Base-by-base conservation (phyloP, 257 asterid genomes). In the Sherardia arvensis region DNA sequence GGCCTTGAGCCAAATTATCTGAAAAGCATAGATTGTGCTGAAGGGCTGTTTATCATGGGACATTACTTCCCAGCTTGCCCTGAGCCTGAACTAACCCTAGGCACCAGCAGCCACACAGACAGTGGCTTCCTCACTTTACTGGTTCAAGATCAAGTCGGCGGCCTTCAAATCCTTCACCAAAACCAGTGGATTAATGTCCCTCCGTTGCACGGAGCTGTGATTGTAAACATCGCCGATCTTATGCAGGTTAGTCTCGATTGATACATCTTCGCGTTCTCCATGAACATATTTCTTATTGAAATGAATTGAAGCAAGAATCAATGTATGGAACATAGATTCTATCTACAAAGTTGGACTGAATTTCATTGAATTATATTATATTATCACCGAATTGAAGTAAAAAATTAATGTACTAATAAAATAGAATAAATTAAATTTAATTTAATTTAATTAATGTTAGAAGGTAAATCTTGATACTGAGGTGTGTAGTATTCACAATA, bases 21-120 rank as follows among this genome's bases (percentile, higher is more conserved):
- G 5, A 38, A 32, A 8, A 61, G 66, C 21, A 60, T 80, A 70
- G 74, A 58, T 4, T 80, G 84, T 8, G 70, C 55, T 0, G 74
- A 77, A 51, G 76, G 83, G 12, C 73, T 61, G 3, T 43, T 33
- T 6, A 10, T 67, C 0, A 1, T 67, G 2, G 64, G 80, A 30
- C 81, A 81, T 29, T 81, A 84, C 49, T 76, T 70, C 23, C 90
- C 85, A 0, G 60, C 73, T 17, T 84, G 90, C 59, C 87, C 87
- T 6, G 70, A 84, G 32, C 87, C 90, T 1, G 76, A 81, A n/a
- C 33, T 53, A 12, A 79, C 90, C 0, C 29, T 77, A 3, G 90
- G 80, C 7, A 36, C 71, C 1, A 66, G 47, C 66, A 33, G 33
- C 3, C 90, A 84, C 65, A 27, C 85, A 0, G 87, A 83, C 45